phyloP scores from a whole-genome alignment of 768 basidiomycete genomes.

The Calocybe cyanea region DNA sequence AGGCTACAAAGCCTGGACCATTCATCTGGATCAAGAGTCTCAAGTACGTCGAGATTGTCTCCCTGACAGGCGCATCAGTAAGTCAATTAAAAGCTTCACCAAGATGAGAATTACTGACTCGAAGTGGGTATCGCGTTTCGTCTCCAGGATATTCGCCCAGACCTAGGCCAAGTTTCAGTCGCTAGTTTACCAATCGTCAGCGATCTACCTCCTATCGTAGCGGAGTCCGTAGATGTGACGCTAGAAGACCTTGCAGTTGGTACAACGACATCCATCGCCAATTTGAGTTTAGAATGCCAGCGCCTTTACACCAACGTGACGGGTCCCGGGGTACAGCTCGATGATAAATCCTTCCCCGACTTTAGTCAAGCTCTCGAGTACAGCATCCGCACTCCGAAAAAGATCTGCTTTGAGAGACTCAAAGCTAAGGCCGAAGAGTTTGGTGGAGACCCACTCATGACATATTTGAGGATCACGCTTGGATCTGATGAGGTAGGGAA shows the following conservation, averaged over 20 bases:
- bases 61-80: not conserved
- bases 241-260: constrained; percentile 15
- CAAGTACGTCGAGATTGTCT: constrained; percentile 4
- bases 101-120: not conserved
- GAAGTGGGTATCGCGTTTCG: too few species aligned
- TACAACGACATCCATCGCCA: constrained; percentile 13
- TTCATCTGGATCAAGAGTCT: constrained; percentile 12
- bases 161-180: constrained; percentile 1
- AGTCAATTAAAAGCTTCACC: not conserved
- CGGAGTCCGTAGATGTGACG: constrained; percentile 5
- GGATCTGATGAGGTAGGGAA: constrained; percentile 14
- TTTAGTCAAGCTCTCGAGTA: constrained; percentile 20
- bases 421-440: constrained; percentile 17
- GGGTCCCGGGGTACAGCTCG: constrained; percentile 16
- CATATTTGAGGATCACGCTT: constrained; percentile 21
- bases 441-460: constrained; percentile 11
- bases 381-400: constrained; percentile 17
- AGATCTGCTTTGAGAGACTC: constrained; percentile 13
- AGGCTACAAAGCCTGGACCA: constrained; percentile 8
- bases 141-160: not conserved
- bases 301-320: constrained; percentile 19
- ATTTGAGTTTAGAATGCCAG: constrained; percentile 20
- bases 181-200: constrained; percentile 11
- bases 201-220: constrained; percentile 12
- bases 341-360: constrained; percentile 19